Evolutionary conservation across 2,329 filamentous ascomycete species (phyloP).

Genomic region (Venturia pyrina): DNA sequence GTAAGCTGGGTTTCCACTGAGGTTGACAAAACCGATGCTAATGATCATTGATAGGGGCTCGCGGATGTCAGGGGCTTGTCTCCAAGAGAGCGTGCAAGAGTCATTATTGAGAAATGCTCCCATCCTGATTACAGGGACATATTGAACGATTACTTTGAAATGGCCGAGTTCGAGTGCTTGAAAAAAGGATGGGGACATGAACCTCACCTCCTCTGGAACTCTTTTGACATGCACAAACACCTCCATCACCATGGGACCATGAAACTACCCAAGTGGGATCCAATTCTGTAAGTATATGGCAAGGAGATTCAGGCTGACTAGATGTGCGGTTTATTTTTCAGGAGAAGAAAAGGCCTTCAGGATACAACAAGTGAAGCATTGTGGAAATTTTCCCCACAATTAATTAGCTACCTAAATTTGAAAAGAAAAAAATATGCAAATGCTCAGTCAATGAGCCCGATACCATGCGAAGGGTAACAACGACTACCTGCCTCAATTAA

Average conservation of each 20-base stretch:
- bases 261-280: constrained; percentile 62
- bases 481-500: too few species aligned
- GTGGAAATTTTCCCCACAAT: too few species aligned
- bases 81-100: constrained; percentile 68
- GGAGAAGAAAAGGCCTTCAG: too few species aligned
- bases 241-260: constrained; percentile 76
- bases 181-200: constrained; percentile 83
- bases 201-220: constrained; percentile 76
- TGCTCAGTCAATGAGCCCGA: too few species aligned
- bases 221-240: constrained; percentile 83
- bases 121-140: constrained; percentile 81
- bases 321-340: too few species aligned
- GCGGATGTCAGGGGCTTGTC: constrained; percentile 76
- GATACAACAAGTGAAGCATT: too few species aligned
- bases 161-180: constrained; percentile 77
- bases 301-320: neutral
- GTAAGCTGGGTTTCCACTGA: constrained; percentile 15
- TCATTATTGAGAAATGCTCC: constrained; percentile 79
- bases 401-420: too few species aligned
- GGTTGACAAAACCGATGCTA: neutral
- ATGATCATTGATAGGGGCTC: constrained; percentile 47
- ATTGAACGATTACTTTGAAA: constrained; percentile 70
- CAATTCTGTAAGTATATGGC: neutral
- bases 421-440: too few species aligned
- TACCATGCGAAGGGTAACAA: too few species aligned